Evolutionary conservation across 257 asterid genomes (phyloP).

Genomic region (Capsicum baccatum): DNA sequence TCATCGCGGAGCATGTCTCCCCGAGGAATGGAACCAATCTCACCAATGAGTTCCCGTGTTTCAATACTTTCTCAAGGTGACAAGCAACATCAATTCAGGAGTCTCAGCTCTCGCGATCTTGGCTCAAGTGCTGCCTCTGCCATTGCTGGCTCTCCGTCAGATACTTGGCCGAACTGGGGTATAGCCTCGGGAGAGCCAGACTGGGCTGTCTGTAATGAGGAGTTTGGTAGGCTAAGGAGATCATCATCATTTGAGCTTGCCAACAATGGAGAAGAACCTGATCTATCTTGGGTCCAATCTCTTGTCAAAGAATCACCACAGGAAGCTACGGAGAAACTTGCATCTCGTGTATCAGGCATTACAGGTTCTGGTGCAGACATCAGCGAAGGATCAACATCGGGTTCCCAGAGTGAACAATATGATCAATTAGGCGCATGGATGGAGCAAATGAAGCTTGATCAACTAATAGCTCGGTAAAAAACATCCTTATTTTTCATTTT

Average conservation of each 20-base stretch:
- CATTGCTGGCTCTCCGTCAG: slow-evolving; percentile 52
- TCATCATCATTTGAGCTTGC: slow-evolving; percentile 70
- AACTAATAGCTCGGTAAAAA: slow-evolving; percentile 61
- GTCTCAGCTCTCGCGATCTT: slow-evolving; percentile 80
- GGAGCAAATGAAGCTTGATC: slow-evolving; percentile 86
- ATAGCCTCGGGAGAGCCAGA: slow-evolving; percentile 56
- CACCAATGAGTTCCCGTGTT: slow-evolving; percentile 75
- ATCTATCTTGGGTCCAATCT: slow-evolving; percentile 88
- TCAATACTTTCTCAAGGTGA: slow-evolving; percentile 67
- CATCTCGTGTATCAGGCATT: slow-evolving; percentile 34
- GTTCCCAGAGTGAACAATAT: slow-evolving; percentile 47
- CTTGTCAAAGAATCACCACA: slow-evolving; percentile 83
- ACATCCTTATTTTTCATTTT: slow-evolving; percentile 21
- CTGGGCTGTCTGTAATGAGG: slow-evolving; percentile 58
- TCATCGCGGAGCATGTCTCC: slow-evolving; percentile 82
- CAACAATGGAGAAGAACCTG: slow-evolving; percentile 75
- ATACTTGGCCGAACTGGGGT: slow-evolving; percentile 70
- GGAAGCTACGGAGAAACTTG: slow-evolving; percentile 53
- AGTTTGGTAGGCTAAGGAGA: slow-evolving; percentile 56
- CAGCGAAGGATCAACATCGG: slow-evolving; percentile 41
- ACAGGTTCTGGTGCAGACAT: slow-evolving; percentile 44
- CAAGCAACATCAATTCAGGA: slow-evolving; percentile 65
- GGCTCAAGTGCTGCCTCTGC: slow-evolving; percentile 60
- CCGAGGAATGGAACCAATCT: slow-evolving; percentile 63
- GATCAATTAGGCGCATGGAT: slow-evolving; percentile 71